A percentile compares a stretch with the other conserved stretches of the same genome.
phyloP scores from a whole-genome alignment of 805 yeast species.

The Cyberlindnera sargentensis region DNA sequence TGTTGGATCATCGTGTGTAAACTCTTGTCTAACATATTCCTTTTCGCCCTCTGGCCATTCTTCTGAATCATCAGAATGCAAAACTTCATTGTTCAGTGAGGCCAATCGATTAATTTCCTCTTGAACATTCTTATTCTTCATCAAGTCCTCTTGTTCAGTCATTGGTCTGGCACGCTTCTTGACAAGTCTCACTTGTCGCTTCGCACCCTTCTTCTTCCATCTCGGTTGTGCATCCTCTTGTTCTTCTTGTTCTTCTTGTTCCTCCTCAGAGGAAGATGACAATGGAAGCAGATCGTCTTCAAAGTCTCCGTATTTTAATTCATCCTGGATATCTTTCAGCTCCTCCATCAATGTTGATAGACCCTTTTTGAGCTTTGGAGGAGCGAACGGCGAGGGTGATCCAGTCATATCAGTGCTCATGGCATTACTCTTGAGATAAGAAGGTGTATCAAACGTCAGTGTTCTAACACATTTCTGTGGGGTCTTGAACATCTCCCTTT shows the following conservation, averaged over 20 bases:
- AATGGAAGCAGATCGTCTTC: constrained; percentile 16
- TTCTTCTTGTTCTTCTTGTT: constrained; percentile 11
- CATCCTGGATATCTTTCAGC: constrained; percentile 30
- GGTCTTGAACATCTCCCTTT: constrained; percentile 8
- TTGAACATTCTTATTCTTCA: constrained; percentile 21
- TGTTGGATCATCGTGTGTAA: constrained; percentile 17
- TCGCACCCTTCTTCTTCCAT: constrained; percentile 28
- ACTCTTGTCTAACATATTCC: constrained; percentile 9
- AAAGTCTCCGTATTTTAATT: constrained; percentile 20
- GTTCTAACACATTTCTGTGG: constrained; percentile 11
- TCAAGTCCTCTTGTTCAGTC: constrained; percentile 27
- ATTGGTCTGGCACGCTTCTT: constrained; percentile 20
- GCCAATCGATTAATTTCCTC: constrained; percentile 12
- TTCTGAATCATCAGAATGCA: constrained; percentile 19
- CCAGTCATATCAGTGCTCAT: constrained; percentile 5
- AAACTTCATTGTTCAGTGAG: constrained; percentile 10
- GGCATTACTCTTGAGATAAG: constrained; percentile 30
- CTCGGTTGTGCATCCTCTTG: background rate
- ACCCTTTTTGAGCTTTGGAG: constrained; percentile 24
- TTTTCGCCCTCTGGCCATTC: constrained; percentile 17
- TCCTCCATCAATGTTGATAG: constrained; percentile 44
- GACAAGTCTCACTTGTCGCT: constrained; percentile 26
- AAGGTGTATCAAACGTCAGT: constrained; percentile 31
- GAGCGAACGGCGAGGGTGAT: constrained; percentile 25
- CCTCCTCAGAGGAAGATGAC: constrained; percentile 6